Base-by-base conservation (phyloP, 208 protist species). In the Trypanosoma vivax region DNA sequence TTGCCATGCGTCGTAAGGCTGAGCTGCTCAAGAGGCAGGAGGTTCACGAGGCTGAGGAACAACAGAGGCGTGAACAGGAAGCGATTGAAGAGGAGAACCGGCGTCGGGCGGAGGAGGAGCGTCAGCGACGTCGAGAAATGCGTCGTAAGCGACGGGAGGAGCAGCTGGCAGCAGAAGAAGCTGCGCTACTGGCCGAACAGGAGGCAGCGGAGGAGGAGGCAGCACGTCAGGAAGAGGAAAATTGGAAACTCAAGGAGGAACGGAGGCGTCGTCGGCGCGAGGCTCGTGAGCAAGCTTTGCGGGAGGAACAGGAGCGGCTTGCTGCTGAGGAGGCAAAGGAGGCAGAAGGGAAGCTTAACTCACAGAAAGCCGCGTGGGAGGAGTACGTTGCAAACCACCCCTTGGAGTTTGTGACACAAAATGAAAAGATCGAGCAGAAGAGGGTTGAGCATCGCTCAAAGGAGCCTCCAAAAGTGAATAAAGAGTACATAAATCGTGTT, bases 361-460 rank as follows among this genome's bases (percentile, higher is more conserved):
- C 65, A 10, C 83, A 89, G 60, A 55, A 75, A 35, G 79, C 77
- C 50, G 79, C 81, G n/a, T 91, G 83, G 83, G 67, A 59, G n/a
- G 76, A 86, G 34, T 86, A 79, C 45, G 84, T 92, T 29, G 66
- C 66, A 13, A 76, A 51, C 34, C 84, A 92, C 38, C 84, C 84
- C 1, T 70, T 92, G 18, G 77, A 88, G 48, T 87, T 82, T 70
- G 28, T 35, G 54, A 35, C 6, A 28, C 45, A 6, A 52, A 35
- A 28, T 50, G n/a, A 65, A 10, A 60, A 76, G 3, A 88, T 93
- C 45, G 63, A 70, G 43, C 85, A 93, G 61, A 64, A 83, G 41
- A 60, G 38, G 49, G 29, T 87, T 50, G 25, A 70, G 33, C 79
- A 86, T 60, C 56, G 34, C 1, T 48, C 82, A 2, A 90, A 90